These are phyloP conservation scores for Vinca major DNA, from an alignment of 305 asterid species.

Conservation along the genomic window DNA sequence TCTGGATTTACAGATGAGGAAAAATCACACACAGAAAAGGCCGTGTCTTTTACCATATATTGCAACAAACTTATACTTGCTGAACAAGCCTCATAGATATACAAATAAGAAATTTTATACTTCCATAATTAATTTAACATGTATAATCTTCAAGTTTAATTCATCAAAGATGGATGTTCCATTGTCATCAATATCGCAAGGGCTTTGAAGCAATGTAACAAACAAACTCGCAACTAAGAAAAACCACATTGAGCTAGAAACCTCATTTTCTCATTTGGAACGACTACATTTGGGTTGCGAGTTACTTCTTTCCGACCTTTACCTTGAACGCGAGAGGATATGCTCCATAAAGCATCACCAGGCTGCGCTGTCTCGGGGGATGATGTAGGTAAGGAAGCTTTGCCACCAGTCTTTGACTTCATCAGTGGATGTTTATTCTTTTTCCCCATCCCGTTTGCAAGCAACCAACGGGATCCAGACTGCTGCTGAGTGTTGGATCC, in stretches of 20 bases:
- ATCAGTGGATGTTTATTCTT: conserved; percentile 69
- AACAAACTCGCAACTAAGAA: background rate
- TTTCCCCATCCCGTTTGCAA: conserved; percentile 98
- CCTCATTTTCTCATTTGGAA: conserved; percentile 41
- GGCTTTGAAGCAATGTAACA: conserved; percentile 4
- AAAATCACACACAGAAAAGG: background rate
- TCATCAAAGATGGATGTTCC: too few relatives aligned
- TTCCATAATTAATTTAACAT: too few relatives aligned
- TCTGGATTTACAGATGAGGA: background rate
- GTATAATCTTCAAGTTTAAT: background rate
- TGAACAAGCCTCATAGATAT: background rate
- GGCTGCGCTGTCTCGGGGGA: conserved; percentile 37
- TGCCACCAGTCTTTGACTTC: conserved; percentile 52
- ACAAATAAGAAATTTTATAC: background rate
- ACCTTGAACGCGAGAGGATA: conserved; percentile 55
- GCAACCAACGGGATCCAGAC: conserved; percentile 93
- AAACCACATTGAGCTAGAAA: conserved; percentile 11
- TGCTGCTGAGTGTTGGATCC: conserved; percentile 72
- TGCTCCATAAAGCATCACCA: conserved; percentile 75
- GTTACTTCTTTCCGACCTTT: conserved; percentile 55
- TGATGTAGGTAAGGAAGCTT: conserved; percentile 31
- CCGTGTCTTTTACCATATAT: background rate
- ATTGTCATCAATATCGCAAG: background rate
- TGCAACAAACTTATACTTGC: conserved; percentile 1
- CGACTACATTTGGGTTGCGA: conserved; percentile 39